These are phyloP conservation scores for Pseudomonodictys pantanalensis DNA, from an alignment of 495 filamentous ascomycete species.

Conservation along the genomic window DNA sequence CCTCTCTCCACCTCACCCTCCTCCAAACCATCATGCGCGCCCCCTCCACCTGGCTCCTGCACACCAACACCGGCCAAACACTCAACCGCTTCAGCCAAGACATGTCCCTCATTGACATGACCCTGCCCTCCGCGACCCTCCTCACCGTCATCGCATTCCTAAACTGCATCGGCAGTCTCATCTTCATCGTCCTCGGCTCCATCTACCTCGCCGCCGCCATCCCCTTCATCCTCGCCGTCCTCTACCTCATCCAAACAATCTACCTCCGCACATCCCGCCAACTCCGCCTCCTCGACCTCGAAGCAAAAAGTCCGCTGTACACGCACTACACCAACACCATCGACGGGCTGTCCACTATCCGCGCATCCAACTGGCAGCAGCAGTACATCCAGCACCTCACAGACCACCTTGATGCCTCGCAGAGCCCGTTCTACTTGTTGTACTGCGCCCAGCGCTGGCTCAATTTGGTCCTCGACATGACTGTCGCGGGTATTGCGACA, in stretches of 20 bases:
- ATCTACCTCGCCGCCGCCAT: conserved; percentile 6
- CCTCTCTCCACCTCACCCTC: too few relatives aligned
- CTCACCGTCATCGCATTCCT: too few relatives aligned
- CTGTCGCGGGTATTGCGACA: conserved; percentile 42
- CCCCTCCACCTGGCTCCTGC: conserved; percentile 15
- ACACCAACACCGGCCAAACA: conserved; percentile 12
- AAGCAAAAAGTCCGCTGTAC: conserved; percentile 48
- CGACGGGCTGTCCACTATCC: conserved; percentile 43
- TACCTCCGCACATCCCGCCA: conserved; percentile 59
- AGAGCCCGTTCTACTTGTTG: conserved; percentile 47
- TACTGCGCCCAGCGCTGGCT: conserved; percentile 49
- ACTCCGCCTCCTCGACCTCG: conserved; percentile 56
- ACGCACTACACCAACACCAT: conserved; percentile 47
- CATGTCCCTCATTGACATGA: conserved; percentile 58
- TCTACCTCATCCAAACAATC: conserved; percentile 51
- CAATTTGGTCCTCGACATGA: conserved; percentile 39
- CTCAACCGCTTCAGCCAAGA: conserved; percentile 57
- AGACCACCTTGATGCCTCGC: conserved; percentile 40
- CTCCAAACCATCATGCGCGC: background rate
- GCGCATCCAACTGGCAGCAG: conserved; percentile 46
- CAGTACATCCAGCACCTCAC: conserved; percentile 15
- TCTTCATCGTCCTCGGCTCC: background rate
- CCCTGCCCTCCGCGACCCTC: conserved; percentile 37
- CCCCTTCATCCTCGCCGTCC: conserved; percentile 21
- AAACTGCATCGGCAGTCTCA: background rate